Evolutionary conservation across 768 basidiomycete species (phyloP).

Genomic region (Boletus tomentosulus): DNA sequence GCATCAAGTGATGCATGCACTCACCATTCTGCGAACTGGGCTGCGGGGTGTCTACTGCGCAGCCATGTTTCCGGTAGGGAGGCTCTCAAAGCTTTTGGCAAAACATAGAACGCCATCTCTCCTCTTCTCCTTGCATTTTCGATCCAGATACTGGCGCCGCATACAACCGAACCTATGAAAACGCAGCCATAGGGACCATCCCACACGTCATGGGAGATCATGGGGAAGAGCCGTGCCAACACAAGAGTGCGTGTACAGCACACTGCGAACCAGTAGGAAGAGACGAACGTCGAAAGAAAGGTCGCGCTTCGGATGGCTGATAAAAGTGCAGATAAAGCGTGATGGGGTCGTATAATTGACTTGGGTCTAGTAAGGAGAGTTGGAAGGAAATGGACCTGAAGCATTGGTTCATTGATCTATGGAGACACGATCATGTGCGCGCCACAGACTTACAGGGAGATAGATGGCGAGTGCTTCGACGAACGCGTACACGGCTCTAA

Average conservation of each 20-base stretch:
- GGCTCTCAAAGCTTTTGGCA: conserved; percentile 65
- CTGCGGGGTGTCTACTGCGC: conserved; percentile 38
- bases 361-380: conserved; percentile 56
- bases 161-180: conserved; percentile 61
- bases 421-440: neutral
- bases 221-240: conserved; percentile 59
- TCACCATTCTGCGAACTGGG: conserved; percentile 52
- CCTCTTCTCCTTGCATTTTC: conserved; percentile 68
- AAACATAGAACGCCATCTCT: conserved; percentile 77
- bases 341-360: conserved; percentile 43
- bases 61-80: conserved; percentile 56
- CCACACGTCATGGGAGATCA: conserved; percentile 72
- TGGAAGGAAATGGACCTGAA: conserved; percentile 68
- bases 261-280: conserved; percentile 65
- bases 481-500: conserved; percentile 57
- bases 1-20: conserved; percentile 9
- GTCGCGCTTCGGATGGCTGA: conserved; percentile 61
- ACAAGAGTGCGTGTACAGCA: conserved; percentile 66
- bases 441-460: conserved; percentile 53
- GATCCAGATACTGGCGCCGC: conserved; percentile 75
- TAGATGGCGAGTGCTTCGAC: conserved; percentile 62
- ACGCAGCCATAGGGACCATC: conserved; percentile 72
- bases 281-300: conserved; percentile 70
- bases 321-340: conserved; percentile 38
- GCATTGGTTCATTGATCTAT: conserved; percentile 1